Evolutionary conservation across 2,329 filamentous ascomycete genomes (phyloP).

Genomic region (Fusarium sp.): DNA sequence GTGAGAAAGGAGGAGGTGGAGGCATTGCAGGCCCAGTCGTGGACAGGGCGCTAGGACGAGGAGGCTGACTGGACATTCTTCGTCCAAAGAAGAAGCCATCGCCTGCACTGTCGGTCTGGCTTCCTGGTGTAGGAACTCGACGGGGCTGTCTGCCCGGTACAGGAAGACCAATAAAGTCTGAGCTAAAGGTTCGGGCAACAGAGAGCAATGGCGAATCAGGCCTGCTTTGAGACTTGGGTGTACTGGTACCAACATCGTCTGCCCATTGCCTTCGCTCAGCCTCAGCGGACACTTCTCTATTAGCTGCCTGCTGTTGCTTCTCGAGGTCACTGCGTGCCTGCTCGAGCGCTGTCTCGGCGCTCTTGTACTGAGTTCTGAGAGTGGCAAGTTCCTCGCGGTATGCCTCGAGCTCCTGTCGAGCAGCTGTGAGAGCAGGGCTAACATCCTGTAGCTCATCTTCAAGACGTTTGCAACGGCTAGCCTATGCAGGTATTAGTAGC

Average conservation of each 20-base stretch:
- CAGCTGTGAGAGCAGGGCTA: slow-evolving; percentile 70
- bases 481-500: slow-evolving; percentile 57
- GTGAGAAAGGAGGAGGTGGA: slow-evolving; percentile 56
- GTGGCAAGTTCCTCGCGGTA: slow-evolving; percentile 69
- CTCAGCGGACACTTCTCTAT: slow-evolving; percentile 51
- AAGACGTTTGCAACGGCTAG: slow-evolving; percentile 70
- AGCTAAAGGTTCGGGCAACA: slow-evolving; percentile 63
- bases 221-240: slow-evolving; percentile 60
- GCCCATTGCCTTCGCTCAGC: slow-evolving; percentile 62
- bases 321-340: slow-evolving; percentile 64
- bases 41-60: slow-evolving; percentile 55
- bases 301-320: slow-evolving; percentile 54
- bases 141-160: slow-evolving; percentile 49
- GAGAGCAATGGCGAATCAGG: slow-evolving; percentile 66
- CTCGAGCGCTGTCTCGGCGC: slow-evolving; percentile 72
- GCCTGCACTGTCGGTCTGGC: slow-evolving; percentile 55
- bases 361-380: slow-evolving; percentile 72
- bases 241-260: slow-evolving; percentile 59
- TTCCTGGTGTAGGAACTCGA: slow-evolving; percentile 58
- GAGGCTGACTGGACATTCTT: slow-evolving; percentile 63
- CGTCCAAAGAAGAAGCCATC: slow-evolving; percentile 56
- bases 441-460: slow-evolving; percentile 86
- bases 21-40: slow-evolving; percentile 51
- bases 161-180: slow-evolving; percentile 63
- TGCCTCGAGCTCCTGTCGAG: slow-evolving; percentile 71